These are phyloP conservation scores for Cercospora sp. DNA, from an alignment of 2,329 filamentous ascomycete species.

Conservation along the genomic window DNA sequence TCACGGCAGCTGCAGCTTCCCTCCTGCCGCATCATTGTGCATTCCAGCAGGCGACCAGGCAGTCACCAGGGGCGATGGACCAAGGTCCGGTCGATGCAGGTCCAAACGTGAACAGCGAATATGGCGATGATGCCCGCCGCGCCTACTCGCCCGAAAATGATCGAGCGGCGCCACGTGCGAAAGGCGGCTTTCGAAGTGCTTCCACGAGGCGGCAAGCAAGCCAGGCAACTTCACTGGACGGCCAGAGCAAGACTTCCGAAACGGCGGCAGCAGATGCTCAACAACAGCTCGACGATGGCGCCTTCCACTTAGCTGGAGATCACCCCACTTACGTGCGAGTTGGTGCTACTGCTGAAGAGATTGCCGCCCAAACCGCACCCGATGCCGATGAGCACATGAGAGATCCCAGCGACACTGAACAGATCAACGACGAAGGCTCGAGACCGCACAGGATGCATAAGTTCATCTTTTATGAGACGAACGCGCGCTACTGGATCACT, in stretches of 20 bases:
- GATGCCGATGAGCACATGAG: conserved; percentile 30
- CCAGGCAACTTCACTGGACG: conserved; percentile 1
- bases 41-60: conserved; percentile 5
- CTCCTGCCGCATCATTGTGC: conserved; percentile 12
- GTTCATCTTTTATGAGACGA: conserved; percentile 96
- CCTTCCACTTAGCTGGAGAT: conserved; percentile 23
- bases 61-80: conserved; percentile 28
- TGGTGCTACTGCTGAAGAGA: conserved; percentile 34
- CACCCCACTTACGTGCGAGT: conserved; percentile 31
- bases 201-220: conserved; percentile 9
- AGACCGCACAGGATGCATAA: conserved; percentile 70
- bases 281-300: conserved; percentile 10
- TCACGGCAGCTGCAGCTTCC: conserved; percentile 14
- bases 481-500: conserved; percentile 88
- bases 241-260: not conserved
- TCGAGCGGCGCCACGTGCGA: conserved; percentile 14
- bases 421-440: conserved; percentile 22
- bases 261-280: not conserved
- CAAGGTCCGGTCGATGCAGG: conserved; percentile 36
- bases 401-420: conserved; percentile 13
- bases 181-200: conserved; percentile 10
- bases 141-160: conserved; percentile 25
- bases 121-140: conserved; percentile 21
- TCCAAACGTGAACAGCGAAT: conserved; percentile 30
- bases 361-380: conserved; percentile 25